Evolutionary conservation across 2,329 filamentous ascomycete species (phyloP).

Genomic region (Xylariaceae sp.): DNA sequence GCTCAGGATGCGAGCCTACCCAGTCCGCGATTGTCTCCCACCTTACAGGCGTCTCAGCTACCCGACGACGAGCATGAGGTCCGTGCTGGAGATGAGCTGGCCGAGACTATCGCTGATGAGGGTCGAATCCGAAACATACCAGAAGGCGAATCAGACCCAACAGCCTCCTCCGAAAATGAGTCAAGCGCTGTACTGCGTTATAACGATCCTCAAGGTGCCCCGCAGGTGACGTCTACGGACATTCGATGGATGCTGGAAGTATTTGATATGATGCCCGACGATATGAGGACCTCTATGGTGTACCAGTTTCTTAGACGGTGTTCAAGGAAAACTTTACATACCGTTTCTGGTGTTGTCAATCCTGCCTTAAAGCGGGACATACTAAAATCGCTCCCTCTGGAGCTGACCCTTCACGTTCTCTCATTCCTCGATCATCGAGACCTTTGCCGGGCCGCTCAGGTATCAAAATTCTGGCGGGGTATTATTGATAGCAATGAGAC

Average conservation of each 20-base stretch:
- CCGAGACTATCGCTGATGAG: slow-evolving; percentile 33
- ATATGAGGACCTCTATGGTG: slow-evolving; percentile 94
- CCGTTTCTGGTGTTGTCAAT: slow-evolving; percentile 86
- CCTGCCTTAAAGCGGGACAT: slow-evolving; percentile 95
- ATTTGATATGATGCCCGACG: slow-evolving; percentile 84
- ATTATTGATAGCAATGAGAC: slow-evolving; percentile 90
- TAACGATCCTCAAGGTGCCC: slow-evolving; percentile 25
- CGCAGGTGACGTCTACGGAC: slow-evolving; percentile 55
- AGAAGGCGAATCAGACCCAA: slow-evolving; percentile 31
- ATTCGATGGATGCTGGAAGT: slow-evolving; percentile 81
- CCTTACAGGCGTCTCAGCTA: slow-evolving; percentile 61
- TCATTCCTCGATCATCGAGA: slow-evolving; percentile 80
- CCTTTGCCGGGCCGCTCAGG: slow-evolving; percentile 83
- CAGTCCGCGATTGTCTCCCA: slow-evolving; percentile 90
- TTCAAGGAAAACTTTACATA: slow-evolving; percentile 78
- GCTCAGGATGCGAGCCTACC: slow-evolving; percentile 88
- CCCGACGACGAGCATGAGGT: slow-evolving; percentile 40
- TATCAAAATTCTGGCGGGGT: slow-evolving; percentile 89
- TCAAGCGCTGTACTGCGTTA: slow-evolving; percentile 24
- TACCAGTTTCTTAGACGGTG: slow-evolving; percentile 89
- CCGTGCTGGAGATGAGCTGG: slow-evolving; percentile 36
- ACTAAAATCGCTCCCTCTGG: slow-evolving; percentile 72
- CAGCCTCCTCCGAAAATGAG: slow-evolving; percentile 23
- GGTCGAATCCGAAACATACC: slow-evolving; percentile 40
- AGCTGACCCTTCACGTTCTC: slow-evolving; percentile 82